A percentile compares a stretch with the other conserved stretches of the same genome.
phyloP scores from a whole-genome alignment of 129 eudicot species.

The Artemisia argyi region DNA sequence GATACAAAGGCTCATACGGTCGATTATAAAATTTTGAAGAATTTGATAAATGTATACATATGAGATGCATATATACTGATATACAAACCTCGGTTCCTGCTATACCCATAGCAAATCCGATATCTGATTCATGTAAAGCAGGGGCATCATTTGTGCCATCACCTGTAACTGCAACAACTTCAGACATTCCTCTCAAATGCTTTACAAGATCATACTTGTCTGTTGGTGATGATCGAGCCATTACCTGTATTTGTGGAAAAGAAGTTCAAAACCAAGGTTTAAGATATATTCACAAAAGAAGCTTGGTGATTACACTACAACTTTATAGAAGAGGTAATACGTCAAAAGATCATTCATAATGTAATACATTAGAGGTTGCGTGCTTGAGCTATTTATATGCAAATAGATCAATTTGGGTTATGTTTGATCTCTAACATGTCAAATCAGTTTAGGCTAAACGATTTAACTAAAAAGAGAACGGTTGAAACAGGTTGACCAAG shows the following conservation, averaged over 20 bases:
- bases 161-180: slow-evolving; percentile 92
- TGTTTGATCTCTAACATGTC: neutral
- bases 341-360: neutral
- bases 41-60: slow-evolving; percentile 1
- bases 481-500: neutral
- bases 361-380: neutral
- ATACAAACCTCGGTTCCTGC: slow-evolving; percentile 87
- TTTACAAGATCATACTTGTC: slow-evolving; percentile 80
- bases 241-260: slow-evolving; percentile 49
- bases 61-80: neutral
- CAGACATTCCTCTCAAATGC: slow-evolving; percentile 50
- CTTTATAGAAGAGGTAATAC: too few species aligned
- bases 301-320: too few species aligned
- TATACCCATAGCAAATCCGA: slow-evolving; percentile 94
- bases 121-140: slow-evolving; percentile 82
- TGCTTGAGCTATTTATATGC: neutral
- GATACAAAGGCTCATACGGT: too few species aligned
- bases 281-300: too few species aligned
- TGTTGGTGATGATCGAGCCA: slow-evolving; percentile 88
- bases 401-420: neutral
- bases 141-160: slow-evolving; percentile 98
- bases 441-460: neutral
- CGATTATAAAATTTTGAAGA: neutral
- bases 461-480: neutral
- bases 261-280: slow-evolving; percentile 2